Conservation (phyloP, 768 basidiomycete genomes). For the Boletus vinaceobasis region DNA sequence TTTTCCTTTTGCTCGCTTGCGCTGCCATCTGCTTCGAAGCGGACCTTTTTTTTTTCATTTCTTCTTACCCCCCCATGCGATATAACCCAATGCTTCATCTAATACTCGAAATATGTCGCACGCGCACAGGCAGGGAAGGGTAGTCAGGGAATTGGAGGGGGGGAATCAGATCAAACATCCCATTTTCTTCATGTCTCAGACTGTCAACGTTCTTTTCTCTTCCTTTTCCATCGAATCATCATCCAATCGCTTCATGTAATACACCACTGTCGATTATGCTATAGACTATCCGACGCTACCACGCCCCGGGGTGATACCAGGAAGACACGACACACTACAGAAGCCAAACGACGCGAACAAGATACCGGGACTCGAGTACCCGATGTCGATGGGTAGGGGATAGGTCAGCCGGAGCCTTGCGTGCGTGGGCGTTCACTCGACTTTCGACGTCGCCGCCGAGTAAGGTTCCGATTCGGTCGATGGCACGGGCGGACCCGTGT, state of each 20-base stretch:
- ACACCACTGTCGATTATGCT: background rate
- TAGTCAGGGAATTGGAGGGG: background rate
- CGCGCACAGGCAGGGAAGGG: background rate
- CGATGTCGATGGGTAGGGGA: no score
- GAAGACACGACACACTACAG: background rate
- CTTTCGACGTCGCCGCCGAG: background rate
- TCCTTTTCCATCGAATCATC: background rate
- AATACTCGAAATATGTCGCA: background rate
- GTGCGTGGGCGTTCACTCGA: background rate
- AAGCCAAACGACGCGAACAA: background rate
- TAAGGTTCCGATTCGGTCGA: constrained; percentile 6
- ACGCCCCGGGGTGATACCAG: no score
- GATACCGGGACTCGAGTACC: background rate
- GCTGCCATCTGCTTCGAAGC: background rate
- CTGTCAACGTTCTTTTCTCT: background rate
- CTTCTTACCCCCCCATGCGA: background rate
- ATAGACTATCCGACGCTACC: background rate
- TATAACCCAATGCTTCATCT: constrained; percentile 12
- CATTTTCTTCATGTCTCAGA: no score
- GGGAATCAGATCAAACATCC: background rate
- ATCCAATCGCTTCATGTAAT: background rate
- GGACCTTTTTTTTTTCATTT: background rate
- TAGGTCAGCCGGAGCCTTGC: background rate
- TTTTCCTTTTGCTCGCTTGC: background rate
- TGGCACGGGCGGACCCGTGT: constrained; percentile 41